Base-by-base conservation (phyloP, 768 basidiomycete genomes). In the Leccinum barrowsii region DNA sequence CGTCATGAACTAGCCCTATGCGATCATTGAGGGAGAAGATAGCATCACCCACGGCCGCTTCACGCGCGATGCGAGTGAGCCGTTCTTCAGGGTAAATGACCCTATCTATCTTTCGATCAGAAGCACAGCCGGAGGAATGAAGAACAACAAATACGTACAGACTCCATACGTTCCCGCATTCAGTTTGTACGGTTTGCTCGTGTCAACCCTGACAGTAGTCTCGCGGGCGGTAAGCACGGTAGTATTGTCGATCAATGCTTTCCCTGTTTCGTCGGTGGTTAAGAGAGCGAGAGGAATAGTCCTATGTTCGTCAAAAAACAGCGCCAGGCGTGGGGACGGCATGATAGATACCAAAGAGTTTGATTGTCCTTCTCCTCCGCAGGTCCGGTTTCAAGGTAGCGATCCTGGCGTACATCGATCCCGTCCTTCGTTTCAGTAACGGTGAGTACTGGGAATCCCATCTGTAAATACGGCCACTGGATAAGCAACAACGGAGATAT, bases 121-220 rank as follows among this genome's bases (percentile, higher is more conserved):
- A 50, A 42, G 56, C 26, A 57, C 22, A 17, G 50, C 49, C 19
- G 7, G 26, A 21, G 32, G 11, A 6, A 11, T 51, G 52, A 21
- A 49, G 19, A 60, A 55, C 10, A 35, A 42, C n/a, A 8, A 79
- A 49, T 40, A 1, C 92, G 61, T 64, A 92, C 92, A 98, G 64
- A 96, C 90, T 59, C 95, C 94, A 52, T 83, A 82, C 1, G 93
- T 94, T 44, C 87, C 87, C 3, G 88, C 89, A 69, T 98, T 98
- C 60, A 98, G 76, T 75, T 98, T 98, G 81, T 87, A 98, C 5
- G 85, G 77, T 67, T 82, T 84, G 70, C 74, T 83, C 12, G 85
- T 90, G 70, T 92, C 87, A n/a, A 98, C 64, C 19, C 82, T 71
- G 63, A 94, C 81, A 19, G 76, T 78, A 40, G 79, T 80, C 70